Conservation (phyloP, 768 basidiomycete species). For the Russula brevipes region DNA sequence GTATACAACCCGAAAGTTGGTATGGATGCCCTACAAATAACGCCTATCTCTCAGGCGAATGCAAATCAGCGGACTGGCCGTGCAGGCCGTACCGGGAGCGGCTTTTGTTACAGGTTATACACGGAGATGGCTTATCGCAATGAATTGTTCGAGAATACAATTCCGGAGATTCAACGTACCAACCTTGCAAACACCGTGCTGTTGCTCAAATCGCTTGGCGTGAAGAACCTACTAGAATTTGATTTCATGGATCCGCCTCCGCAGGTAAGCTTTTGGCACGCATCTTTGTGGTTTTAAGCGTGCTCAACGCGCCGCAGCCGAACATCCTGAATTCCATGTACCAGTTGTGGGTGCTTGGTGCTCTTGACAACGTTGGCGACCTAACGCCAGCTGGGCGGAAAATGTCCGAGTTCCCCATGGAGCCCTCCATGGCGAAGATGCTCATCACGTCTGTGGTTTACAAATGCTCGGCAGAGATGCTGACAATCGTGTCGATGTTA, state of each 20-base stretch:
- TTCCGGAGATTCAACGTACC: constrained; percentile 97
- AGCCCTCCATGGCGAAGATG: constrained; percentile 99
- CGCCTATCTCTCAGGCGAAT: constrained; percentile 98
- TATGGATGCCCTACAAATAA: constrained; percentile 99
- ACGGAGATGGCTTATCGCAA: constrained; percentile 97
- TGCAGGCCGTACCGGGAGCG: constrained; percentile 93
- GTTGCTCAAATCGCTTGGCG: constrained; percentile 90
- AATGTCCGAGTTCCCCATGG: constrained; percentile 99
- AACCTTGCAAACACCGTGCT: constrained; percentile 97
- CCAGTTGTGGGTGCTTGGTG: constrained; percentile 98
- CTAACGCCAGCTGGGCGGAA: constrained; percentile 87
- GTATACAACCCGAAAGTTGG: constrained; percentile 99
- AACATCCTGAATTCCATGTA: constrained; percentile 99
- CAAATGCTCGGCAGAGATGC: constrained; percentile 89
- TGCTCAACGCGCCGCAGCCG: constrained; percentile 44
- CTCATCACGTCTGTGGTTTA: constrained; percentile 93
- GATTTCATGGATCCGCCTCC: constrained; percentile 99
- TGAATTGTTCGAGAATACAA: constrained; percentile 92
- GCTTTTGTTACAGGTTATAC: constrained; percentile 94
- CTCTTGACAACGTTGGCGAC: constrained; percentile 96
- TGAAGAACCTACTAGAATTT: constrained; percentile 95
- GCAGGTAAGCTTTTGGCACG: constrained; percentile 48
- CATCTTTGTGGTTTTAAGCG: not conserved
- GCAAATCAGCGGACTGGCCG: constrained; percentile 94
- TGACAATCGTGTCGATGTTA: constrained; percentile 98